phyloP scores from a whole-genome alignment of 2,329 filamentous ascomycete genomes.

The Nothopassalora personata region DNA sequence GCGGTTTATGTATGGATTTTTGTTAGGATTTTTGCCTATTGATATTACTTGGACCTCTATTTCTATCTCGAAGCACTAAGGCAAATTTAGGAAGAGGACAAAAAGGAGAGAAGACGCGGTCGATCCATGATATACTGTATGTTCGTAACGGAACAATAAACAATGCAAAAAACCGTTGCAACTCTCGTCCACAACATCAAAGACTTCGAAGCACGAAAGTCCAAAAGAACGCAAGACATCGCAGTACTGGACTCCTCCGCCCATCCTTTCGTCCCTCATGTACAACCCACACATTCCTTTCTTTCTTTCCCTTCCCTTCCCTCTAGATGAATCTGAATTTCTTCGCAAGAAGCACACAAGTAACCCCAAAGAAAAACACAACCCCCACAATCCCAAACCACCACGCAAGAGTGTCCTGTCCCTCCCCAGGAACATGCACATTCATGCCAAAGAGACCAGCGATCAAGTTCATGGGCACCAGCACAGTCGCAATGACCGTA shows the following conservation, averaged over 20 bases:
- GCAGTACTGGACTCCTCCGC: background rate
- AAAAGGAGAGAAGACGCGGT: too few relatives aligned
- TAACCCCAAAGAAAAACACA: conserved; percentile 44
- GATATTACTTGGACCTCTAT: too few relatives aligned
- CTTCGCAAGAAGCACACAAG: conserved; percentile 39
- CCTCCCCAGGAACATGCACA: conserved; percentile 63
- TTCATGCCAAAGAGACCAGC: conserved; percentile 89
- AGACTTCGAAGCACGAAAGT: background rate
- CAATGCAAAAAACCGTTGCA: background rate
- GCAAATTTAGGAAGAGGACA: too few relatives aligned
- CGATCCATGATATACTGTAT: too few relatives aligned
- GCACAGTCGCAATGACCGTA: conserved; percentile 84
- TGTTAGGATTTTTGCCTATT: too few relatives aligned
- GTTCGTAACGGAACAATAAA: background rate
- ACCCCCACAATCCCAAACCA: conserved; percentile 58
- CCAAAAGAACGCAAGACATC: background rate
- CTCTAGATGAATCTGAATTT: conserved; percentile 38
- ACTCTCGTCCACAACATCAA: background rate
- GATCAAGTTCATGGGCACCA: conserved; percentile 93
- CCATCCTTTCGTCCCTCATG: background rate
- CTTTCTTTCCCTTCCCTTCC: conserved; percentile 1
- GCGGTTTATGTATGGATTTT: too few relatives aligned
- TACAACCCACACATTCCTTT: background rate
- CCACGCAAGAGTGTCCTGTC: conserved; percentile 43
- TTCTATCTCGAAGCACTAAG: too few relatives aligned